These are phyloP conservation scores for Rosa rugosa DNA, from an alignment of 306 rosid species.

Conservation along the genomic window DNA sequence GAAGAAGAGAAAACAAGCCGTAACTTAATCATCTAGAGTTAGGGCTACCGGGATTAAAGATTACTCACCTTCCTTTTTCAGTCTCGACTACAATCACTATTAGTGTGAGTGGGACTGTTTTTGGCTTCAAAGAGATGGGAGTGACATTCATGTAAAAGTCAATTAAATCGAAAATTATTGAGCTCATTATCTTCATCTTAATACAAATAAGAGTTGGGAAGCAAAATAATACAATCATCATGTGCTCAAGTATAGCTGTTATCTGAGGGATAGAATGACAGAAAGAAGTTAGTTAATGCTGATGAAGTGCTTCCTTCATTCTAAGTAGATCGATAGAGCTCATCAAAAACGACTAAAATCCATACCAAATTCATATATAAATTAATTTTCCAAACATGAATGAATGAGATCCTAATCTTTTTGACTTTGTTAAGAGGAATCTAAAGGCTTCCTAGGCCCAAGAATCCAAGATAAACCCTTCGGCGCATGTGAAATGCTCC, in stretches of 20 bases:
- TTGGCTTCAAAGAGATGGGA: background rate
- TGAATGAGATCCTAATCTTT: background rate
- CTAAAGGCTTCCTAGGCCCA: no score
- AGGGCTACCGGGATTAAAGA: background rate
- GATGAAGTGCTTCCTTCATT: background rate
- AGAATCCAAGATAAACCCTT: no score
- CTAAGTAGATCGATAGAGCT: background rate
- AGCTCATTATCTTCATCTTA: background rate
- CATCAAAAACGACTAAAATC: background rate
- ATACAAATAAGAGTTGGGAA: background rate
- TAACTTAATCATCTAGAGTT: background rate
- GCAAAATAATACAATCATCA: background rate
- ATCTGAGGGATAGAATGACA: slow-evolving; percentile 3
- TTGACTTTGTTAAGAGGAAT: no score
- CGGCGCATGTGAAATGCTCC: no score
- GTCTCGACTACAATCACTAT: background rate
- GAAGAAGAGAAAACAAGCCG: no score
- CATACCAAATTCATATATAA: background rate
- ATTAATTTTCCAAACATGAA: background rate
- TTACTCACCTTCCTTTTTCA: background rate
- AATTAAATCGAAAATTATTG: background rate
- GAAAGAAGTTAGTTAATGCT: background rate
- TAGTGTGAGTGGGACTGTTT: background rate
- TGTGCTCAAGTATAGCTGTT: background rate
- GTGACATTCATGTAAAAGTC: background rate